Percentiles rank a stretch among this genome's conserved stretches.
Conservation (phyloP, 2,329 filamentous ascomycete genomes). For the Phialophora verrucosa region DNA sequence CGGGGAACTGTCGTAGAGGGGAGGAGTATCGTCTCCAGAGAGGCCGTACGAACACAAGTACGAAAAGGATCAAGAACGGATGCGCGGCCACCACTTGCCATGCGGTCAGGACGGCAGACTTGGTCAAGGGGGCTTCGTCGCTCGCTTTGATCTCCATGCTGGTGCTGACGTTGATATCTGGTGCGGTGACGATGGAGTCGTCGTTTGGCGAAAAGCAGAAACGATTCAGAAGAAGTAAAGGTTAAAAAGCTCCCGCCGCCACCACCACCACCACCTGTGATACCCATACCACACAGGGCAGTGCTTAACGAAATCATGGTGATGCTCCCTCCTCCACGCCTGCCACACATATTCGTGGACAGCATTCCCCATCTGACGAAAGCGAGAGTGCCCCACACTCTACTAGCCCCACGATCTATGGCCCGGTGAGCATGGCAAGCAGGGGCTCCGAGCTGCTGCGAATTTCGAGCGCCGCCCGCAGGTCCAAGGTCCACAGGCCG, state of each 20-base stretch:
- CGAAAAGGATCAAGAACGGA: slow-evolving; percentile 32
- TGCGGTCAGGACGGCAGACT: slow-evolving; percentile 29
- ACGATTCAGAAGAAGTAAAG: slow-evolving; percentile 18
- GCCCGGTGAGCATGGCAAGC: background rate
- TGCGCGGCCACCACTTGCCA: slow-evolving; percentile 28
- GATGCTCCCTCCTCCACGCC: slow-evolving; percentile 21
- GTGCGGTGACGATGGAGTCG: slow-evolving; percentile 4
- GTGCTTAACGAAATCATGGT: slow-evolving; percentile 21
- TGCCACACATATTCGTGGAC: slow-evolving; percentile 14
- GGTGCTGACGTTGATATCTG: slow-evolving; percentile 7
- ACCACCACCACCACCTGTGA: slow-evolving; percentile 14
- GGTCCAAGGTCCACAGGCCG: slow-evolving; percentile 12
- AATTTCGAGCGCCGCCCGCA: slow-evolving; percentile 11
- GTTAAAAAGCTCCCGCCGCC: slow-evolving; percentile 1
- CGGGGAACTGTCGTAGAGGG: slow-evolving; percentile 50
- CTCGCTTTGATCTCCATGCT: slow-evolving; percentile 24
- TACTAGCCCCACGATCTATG: slow-evolving; percentile 30
- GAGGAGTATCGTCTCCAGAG: slow-evolving; percentile 55
- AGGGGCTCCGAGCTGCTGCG: slow-evolving; percentile 1
- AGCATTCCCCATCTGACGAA: slow-evolving; percentile 24
- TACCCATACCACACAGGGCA: slow-evolving; percentile 16
- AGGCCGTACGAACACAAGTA: slow-evolving; percentile 42
- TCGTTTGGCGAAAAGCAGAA: slow-evolving; percentile 11
- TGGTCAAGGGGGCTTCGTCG: slow-evolving; percentile 28
- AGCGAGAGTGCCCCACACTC: slow-evolving; percentile 25